Conservation (phyloP, 345 rosid genomes). For the Draba incana region DNA sequence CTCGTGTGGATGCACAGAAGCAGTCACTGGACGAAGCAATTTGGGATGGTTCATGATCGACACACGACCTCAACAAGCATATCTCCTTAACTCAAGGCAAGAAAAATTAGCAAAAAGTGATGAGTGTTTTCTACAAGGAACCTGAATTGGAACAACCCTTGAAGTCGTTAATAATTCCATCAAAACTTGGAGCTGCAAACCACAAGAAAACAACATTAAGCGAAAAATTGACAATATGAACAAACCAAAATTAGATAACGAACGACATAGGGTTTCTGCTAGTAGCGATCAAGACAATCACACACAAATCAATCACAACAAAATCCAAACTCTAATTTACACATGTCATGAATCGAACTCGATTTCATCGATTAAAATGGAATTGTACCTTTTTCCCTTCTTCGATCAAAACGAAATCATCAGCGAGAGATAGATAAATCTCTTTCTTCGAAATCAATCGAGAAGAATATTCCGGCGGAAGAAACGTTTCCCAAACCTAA, state of each 20-base stretch:
- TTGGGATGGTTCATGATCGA: slow-evolving; percentile 46
- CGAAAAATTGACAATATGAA: too few species aligned
- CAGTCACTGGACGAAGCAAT: slow-evolving; percentile 50
- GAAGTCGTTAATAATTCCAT: slow-evolving; percentile 66
- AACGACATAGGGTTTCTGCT: too few species aligned
- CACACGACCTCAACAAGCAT: slow-evolving; percentile 35
- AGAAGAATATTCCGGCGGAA: slow-evolving; percentile 48
- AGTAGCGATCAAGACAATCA: too few species aligned
- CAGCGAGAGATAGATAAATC: slow-evolving; percentile 44
- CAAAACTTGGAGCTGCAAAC: slow-evolving; percentile 41
- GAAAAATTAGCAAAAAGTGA: slow-evolving; percentile 38
- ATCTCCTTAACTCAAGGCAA: slow-evolving; percentile 40
- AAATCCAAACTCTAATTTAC: not conserved
- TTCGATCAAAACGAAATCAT: slow-evolving; percentile 56
- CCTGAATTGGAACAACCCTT: slow-evolving; percentile 44
- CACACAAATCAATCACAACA: too few species aligned
- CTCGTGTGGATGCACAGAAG: slow-evolving; percentile 59
- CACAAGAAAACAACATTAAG: slow-evolving; percentile 1
- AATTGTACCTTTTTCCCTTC: slow-evolving; percentile 53
- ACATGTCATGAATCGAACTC: not conserved
- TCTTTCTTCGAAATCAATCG: slow-evolving; percentile 49
- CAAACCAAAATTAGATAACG: too few species aligned
- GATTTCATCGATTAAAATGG: too few species aligned
- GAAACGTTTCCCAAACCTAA: slow-evolving; percentile 63
- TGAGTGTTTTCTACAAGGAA: slow-evolving; percentile 39